Evolutionary conservation across 2,329 filamentous ascomycete genomes (phyloP).

Genomic region (Cercospora berteroae): DNA sequence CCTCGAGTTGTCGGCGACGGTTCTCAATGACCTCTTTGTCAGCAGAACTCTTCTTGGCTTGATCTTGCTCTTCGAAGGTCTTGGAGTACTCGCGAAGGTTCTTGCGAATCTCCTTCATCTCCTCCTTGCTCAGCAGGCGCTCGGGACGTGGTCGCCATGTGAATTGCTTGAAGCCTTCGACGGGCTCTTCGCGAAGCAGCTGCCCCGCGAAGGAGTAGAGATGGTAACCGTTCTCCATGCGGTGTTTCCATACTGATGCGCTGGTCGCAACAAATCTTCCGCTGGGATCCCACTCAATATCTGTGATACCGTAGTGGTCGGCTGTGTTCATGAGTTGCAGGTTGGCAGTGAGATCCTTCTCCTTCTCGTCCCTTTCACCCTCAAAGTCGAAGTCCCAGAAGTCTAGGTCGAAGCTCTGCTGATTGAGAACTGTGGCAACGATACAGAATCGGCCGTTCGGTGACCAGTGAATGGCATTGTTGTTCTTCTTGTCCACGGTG

Average conservation of each 20-base stretch:
- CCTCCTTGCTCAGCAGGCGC: slow-evolving; percentile 90
- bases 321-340: slow-evolving; percentile 89
- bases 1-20: slow-evolving; percentile 74
- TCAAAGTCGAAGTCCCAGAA: slow-evolving; percentile 99
- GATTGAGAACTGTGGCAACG: slow-evolving; percentile 86
- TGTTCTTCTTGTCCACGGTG: slow-evolving; percentile 98
- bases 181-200: slow-evolving; percentile 80
- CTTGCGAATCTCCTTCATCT: slow-evolving; percentile 97
- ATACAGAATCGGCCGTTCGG: slow-evolving; percentile 93
- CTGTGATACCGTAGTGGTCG: slow-evolving; percentile 96
- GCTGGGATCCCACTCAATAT: slow-evolving; percentile 97
- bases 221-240: slow-evolving; percentile 99
- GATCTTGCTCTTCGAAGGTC: slow-evolving; percentile 91
- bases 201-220: slow-evolving; percentile 95
- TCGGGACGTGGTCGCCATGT: slow-evolving; percentile 88
- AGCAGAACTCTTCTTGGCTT: slow-evolving; percentile 87
- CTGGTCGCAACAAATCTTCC: slow-evolving; percentile 92
- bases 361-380: slow-evolving; percentile 81
- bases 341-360: slow-evolving; percentile 93
- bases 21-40: slow-evolving; percentile 92
- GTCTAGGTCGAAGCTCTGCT: slow-evolving; percentile 91
- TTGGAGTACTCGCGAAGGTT: slow-evolving; percentile 96
- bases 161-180: slow-evolving; percentile 98
- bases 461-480: slow-evolving; percentile 99
- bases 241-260: slow-evolving; percentile 93